phyloP scores from a whole-genome alignment of 1,284 basidiomycete genomes.

The Pseudozyma sp. region DNA sequence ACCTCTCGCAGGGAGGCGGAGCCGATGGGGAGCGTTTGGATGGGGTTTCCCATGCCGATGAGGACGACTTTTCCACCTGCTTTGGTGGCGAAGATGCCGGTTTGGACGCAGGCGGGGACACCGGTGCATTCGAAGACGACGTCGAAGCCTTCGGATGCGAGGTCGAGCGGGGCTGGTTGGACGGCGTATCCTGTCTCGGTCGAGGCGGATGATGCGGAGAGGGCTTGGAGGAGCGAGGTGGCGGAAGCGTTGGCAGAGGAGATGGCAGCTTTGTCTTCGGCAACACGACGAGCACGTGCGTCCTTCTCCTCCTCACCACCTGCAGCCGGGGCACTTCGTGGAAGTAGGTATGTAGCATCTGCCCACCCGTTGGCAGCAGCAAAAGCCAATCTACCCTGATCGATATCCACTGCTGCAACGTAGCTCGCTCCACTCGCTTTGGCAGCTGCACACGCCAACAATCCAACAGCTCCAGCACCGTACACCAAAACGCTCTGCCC shows the following conservation, averaged over 20 bases:
- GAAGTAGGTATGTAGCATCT: conserved; percentile 78
- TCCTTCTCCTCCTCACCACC: conserved; percentile 11
- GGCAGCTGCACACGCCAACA: conserved; percentile 77
- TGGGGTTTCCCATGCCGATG: conserved; percentile 92
- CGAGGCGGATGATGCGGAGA: conserved; percentile 7
- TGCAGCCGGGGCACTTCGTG: conserved; percentile 72
- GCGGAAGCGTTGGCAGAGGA: conserved; percentile 70
- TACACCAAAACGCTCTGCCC: conserved; percentile 84
- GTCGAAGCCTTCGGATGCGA: conserved; percentile 77
- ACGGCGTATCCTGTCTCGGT: conserved; percentile 15
- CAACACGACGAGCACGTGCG: conserved; percentile 75
- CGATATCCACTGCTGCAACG: conserved; percentile 57
- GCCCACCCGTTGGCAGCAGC: conserved; percentile 74
- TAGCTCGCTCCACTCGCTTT: conserved; percentile 61
- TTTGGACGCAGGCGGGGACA: conserved; percentile 75
- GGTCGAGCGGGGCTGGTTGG: conserved; percentile 32
- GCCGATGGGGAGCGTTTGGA: conserved; percentile 79
- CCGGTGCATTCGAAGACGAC: conserved; percentile 94
- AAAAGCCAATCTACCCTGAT: conserved; percentile 45
- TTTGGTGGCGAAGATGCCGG: conserved; percentile 73
- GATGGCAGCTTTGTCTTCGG: conserved; percentile 72
- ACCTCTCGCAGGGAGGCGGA: conserved; percentile 87
- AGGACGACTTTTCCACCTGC: conserved; percentile 89
- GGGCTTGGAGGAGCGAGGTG: conserved; percentile 19
- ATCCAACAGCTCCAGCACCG: conserved; percentile 90